Percentiles rank a stretch among this genome's conserved stretches.
Conservation (phyloP, 345 rosid species). For the Cochlearia excelsa region DNA sequence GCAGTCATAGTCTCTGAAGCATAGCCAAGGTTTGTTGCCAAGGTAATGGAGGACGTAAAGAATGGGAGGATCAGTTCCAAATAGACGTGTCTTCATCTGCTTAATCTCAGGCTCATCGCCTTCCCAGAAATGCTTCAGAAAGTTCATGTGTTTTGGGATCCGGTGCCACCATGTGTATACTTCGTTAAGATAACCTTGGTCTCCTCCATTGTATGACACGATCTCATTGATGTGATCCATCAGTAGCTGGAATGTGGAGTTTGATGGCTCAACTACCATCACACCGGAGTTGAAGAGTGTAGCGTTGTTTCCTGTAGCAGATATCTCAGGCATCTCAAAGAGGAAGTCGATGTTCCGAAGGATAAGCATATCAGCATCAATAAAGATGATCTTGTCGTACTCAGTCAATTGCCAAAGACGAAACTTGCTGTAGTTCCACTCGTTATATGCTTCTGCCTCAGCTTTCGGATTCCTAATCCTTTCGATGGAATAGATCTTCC, state of each 20-base stretch:
- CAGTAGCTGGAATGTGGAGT: conserved; percentile 74
- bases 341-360: conserved; percentile 82
- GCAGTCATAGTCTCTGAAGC: conserved; percentile 92
- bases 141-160: conserved; percentile 87
- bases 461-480: conserved; percentile 89
- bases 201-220: conserved; percentile 89
- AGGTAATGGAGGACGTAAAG: conserved; percentile 86
- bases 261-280: conserved; percentile 86
- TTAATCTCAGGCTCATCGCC: conserved; percentile 85
- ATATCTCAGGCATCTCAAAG: conserved; percentile 87
- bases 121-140: conserved; percentile 92
- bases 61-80: conserved; percentile 76
- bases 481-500: conserved; percentile 72
- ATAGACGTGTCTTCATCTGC: conserved; percentile 60
- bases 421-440: conserved; percentile 94
- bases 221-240: conserved; percentile 88
- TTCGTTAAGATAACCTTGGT: conserved; percentile 84
- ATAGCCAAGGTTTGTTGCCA: conserved; percentile 82
- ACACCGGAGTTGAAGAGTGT: conserved; percentile 87
- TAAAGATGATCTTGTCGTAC: conserved; percentile 86
- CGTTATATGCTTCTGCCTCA: conserved; percentile 74
- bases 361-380: conserved; percentile 85
- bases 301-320: conserved; percentile 78
- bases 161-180: conserved; percentile 98
- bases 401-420: conserved; percentile 90